A percentile compares a stretch with the other conserved stretches of the same genome.
phyloP scores from a whole-genome alignment of 768 basidiomycete genomes.

The Rhizopogon vulgaris region DNA sequence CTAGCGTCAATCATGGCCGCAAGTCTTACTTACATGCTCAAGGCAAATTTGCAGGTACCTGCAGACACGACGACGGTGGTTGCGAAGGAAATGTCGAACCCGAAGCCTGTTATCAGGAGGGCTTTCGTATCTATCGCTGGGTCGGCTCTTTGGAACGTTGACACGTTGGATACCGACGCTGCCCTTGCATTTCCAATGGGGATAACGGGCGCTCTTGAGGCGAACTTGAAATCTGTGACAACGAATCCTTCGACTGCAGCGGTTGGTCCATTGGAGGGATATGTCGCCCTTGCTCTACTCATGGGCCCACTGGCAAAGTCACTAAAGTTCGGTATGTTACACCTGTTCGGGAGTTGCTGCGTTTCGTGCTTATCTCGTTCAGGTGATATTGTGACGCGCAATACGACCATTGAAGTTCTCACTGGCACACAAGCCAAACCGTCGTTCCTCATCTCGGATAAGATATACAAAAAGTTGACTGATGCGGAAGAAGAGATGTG shows the following conservation, averaged over 20 bases:
- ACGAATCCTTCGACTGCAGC: slow-evolving; percentile 52
- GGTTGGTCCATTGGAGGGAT: slow-evolving; percentile 78
- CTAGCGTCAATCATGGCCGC: slow-evolving; percentile 49
- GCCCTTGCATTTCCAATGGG: slow-evolving; percentile 47
- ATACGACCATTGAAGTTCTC: slow-evolving; percentile 43
- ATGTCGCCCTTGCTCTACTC: slow-evolving; percentile 64
- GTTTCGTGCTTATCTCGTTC: slow-evolving; percentile 6
- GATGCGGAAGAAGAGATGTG: slow-evolving; percentile 63
- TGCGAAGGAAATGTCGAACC: slow-evolving; percentile 63
- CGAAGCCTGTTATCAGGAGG: slow-evolving; percentile 56
- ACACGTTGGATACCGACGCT: slow-evolving; percentile 32
- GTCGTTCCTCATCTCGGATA: slow-evolving; percentile 84
- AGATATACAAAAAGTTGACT: slow-evolving; percentile 69
- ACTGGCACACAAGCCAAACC: slow-evolving; percentile 55
- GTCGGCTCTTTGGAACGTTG: slow-evolving; percentile 45
- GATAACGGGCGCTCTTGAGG: slow-evolving; percentile 60
- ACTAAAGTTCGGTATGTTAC: slow-evolving; percentile 46
- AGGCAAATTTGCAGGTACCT: slow-evolving; percentile 33
- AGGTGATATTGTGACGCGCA: slow-evolving; percentile 46
- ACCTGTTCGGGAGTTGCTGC: slow-evolving; percentile 6
- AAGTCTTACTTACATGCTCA: slow-evolving; percentile 57
- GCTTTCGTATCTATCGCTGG: slow-evolving; percentile 64
- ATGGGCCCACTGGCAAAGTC: slow-evolving; percentile 53
- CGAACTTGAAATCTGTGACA: slow-evolving; percentile 58
- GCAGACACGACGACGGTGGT: slow-evolving; percentile 43